Base-by-base conservation (phyloP, 768 basidiomycete genomes). In the Lyophyllum atratum region DNA sequence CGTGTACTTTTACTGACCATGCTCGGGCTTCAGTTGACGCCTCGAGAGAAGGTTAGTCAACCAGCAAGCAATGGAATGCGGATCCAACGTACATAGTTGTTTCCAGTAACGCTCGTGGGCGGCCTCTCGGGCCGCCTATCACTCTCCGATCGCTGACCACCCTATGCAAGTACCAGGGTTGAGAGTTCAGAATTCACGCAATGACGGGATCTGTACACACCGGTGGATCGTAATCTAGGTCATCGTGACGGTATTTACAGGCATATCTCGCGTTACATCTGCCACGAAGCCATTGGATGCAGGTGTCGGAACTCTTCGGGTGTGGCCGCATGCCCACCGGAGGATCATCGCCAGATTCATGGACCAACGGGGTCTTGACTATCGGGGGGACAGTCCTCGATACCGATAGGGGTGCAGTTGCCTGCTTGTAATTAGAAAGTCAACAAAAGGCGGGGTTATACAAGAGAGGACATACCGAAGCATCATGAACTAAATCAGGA, bases 1-100 rank as follows among this genome's bases (percentile, higher is more conserved):
- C 80, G 40, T 84, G 76, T 7, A 89, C 66, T 0, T 68, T 74
- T 12, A 79, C 47, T 12, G 55, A 56, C 61, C 66, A 66, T 6
- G 59, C 21, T 10, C 33, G 52, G 37, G 31, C 55, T 50, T 55
- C 56, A n/a, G 24, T 53, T 14, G 42, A 42, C 34, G 21, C 26
- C 59, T 60, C 24, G 0, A 7, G 21, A 5, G 3, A 26, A 1
- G 9, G 11, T 12, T 28, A 4, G 2, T 44, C 2, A 56, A 19
- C 9, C 34, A 26, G 1, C 3, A 4, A 26, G 19, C 1, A 7
- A 24, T 3, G 14, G 8, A 43, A 24, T 4, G 9, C 4, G 34
- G 0, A 6, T 21, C 2, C 4, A n/a, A 52, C 55, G 25, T 44
- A 60, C 59, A 37, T 44, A 31, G 7, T 10, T 33, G 24, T 45